Base-by-base conservation (phyloP, 768 basidiomycete genomes). In the Gelatoporia subvermispora region DNA sequence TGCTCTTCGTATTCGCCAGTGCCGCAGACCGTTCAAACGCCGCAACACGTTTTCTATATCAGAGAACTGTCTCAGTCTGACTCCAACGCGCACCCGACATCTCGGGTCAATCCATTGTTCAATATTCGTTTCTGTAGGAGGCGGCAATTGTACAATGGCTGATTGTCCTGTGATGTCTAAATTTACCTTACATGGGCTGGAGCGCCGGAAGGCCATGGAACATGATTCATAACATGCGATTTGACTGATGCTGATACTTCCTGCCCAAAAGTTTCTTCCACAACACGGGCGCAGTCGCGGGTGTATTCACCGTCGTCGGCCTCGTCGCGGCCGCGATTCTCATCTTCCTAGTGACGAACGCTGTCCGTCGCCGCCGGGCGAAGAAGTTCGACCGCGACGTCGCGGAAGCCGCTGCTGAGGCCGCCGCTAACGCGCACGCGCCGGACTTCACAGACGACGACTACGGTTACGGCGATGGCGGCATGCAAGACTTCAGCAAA, bases 271-370 rank as follows among this genome's bases (percentile, higher is more conserved):
- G 85, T 38, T 88, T 88, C 70, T 83, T 88, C 62, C 52, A 72
- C 41, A 89, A 90, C 68, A 87, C 65, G 17, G 83, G 78, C 18
- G 87, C 85, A 0, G 81, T 88, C 1, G 83, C 82, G 2, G 87
- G 82, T 11, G 79, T 81, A 0, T 89, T 88, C 68, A 68, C 79
- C 17, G 83, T 81, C 40, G 84, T 82, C 15, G 86, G 86, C n/a
- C 56, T 89, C 28, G 60, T 85, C 43, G 78, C 59, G 17, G 53
- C 79, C 41, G 78, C 68, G 8, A 46, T 85, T 56, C 13, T 77
- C 58, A 60, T 88, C 51, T 69, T 69, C 56, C 59, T 88, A 53
- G 65, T 71, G 40, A 74, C 77, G 34, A 79, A 74, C 49, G 65
- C 66, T 51, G 51, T 86, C 54, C 82, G 85, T 8, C 78, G 86